A percentile compares a stretch with the other conserved stretches of the same genome.
Conservation (phyloP, 148 eudicot species). For the Salicornia ramosissima region DNA sequence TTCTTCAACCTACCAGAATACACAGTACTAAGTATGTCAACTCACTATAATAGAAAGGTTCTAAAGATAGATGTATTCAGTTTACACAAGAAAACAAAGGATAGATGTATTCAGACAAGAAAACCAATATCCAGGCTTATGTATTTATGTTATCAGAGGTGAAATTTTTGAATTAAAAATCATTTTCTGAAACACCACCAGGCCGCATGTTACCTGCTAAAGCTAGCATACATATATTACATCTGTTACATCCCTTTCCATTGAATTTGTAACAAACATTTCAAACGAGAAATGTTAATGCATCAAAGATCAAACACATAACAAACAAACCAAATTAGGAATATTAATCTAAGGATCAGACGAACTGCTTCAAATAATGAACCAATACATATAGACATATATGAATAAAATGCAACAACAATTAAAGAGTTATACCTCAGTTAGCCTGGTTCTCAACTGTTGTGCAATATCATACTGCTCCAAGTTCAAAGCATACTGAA, state of each 20-base stretch:
- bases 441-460: constrained; percentile 81
- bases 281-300: neutral
- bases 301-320: neutral
- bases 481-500: constrained; percentile 91
- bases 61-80: neutral
- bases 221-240: neutral
- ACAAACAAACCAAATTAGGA: too few species aligned
- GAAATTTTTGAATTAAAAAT: neutral
- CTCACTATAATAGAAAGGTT: neutral
- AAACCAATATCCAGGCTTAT: neutral
- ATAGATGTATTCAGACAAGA: neutral
- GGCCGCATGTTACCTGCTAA: neutral
- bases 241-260: neutral
- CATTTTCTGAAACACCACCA: neutral
- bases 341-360: neutral
- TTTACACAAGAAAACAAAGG: too few species aligned
- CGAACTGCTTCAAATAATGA: neutral
- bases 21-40: constrained; percentile 2
- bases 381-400: neutral
- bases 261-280: neutral
- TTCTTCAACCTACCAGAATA: constrained; percentile 63
- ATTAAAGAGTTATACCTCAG: constrained; percentile 58
- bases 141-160: neutral
- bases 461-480: constrained; percentile 91
- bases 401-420: neutral